phyloP scores from a whole-genome alignment of 2,329 filamentous ascomycete genomes.

The Trichoderma guizhouense region DNA sequence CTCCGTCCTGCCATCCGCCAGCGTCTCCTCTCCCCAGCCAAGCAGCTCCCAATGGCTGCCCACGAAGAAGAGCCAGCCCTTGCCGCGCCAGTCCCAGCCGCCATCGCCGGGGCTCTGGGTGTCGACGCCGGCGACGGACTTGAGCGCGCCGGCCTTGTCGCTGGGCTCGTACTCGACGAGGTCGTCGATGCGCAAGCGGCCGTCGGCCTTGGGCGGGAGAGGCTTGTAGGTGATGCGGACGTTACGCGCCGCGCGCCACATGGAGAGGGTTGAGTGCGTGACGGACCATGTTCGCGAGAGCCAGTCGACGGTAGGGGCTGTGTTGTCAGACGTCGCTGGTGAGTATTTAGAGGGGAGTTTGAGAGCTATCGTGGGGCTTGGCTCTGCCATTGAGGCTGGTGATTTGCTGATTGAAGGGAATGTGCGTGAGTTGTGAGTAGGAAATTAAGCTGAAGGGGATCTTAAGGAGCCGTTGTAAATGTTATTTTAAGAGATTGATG shows the following conservation, averaged over 20 bases:
- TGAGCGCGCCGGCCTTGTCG: conserved; percentile 46
- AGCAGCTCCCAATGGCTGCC: conserved; percentile 77
- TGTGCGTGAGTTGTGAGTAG: background rate
- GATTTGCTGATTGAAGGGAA: no score
- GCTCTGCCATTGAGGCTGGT: conserved; percentile 9
- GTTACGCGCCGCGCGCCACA: conserved; percentile 79
- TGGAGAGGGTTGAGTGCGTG: conserved; percentile 70
- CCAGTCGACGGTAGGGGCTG: conserved; percentile 47
- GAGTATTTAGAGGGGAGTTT: conserved; percentile 48
- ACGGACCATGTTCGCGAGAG: conserved; percentile 68
- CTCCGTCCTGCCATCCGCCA: conserved; percentile 42
- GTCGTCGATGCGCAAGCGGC: conserved; percentile 60
- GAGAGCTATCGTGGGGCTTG: conserved; percentile 26
- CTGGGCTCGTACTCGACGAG: conserved; percentile 66
- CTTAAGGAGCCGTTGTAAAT: background rate
- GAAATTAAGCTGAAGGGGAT: background rate
- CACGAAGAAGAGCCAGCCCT: conserved; percentile 69
- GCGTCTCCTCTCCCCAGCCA: conserved; percentile 61
- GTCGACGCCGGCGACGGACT: conserved; percentile 65
- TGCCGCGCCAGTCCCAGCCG: conserved; percentile 74
- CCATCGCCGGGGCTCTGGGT: conserved; percentile 37
- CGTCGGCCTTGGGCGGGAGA: conserved; percentile 41
- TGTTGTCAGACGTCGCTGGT: conserved; percentile 13
- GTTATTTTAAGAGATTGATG: background rate
- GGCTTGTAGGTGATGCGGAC: conserved; percentile 73